A percentile compares a stretch with the other conserved stretches of the same genome.
phyloP scores from a whole-genome alignment of 495 filamentous ascomycete species.

The Penicillium lividum region DNA sequence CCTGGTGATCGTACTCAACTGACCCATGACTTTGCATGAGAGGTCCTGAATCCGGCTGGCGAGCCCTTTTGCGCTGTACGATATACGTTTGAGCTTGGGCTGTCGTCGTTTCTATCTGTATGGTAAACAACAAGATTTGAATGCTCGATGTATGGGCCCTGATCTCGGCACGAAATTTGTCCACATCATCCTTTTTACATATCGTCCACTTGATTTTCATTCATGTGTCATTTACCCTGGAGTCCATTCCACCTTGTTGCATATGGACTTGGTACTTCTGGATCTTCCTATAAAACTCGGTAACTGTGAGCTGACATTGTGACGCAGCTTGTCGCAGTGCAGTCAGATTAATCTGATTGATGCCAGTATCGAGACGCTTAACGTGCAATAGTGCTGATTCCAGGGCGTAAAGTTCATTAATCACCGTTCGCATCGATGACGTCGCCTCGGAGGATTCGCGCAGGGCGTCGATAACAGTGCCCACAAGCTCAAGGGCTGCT shows the following conservation, averaged over 20 bases:
- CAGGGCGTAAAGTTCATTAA: background rate
- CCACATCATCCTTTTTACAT: slow-evolving; percentile 1
- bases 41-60: background rate
- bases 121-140: background rate
- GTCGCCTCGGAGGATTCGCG: no score
- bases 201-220: slow-evolving; percentile 3
- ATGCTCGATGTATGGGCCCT: background rate
- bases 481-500: no score
- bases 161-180: slow-evolving; percentile 2
- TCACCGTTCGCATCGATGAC: no score
- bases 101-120: background rate
- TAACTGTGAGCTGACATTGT: slow-evolving; percentile 1
- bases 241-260: background rate
- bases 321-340: background rate
- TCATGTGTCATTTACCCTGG: background rate
- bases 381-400: slow-evolving; percentile 2
- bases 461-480: no score
- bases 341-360: slow-evolving; percentile 1
- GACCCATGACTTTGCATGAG: background rate
- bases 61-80: background rate
- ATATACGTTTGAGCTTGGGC: background rate
- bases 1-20: background rate
- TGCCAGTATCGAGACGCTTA: background rate
- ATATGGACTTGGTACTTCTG: background rate
- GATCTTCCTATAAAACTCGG: slow-evolving; percentile 2